Conservation (phyloP, 106 monocot species). For the Dioscorea alata region DNA sequence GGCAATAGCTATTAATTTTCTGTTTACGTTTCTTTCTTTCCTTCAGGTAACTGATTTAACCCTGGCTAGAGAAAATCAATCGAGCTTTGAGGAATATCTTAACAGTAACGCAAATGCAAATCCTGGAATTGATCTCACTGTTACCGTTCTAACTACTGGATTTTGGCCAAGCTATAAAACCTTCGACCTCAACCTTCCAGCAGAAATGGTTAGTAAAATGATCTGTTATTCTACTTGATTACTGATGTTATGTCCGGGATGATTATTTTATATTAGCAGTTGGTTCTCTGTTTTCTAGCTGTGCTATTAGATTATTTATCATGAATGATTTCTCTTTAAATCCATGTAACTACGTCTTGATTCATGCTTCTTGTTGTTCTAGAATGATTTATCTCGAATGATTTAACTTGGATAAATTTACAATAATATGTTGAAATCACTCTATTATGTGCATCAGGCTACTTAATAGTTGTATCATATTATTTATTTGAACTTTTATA, state of each 20-base stretch:
- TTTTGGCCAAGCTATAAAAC: conserved; percentile 98
- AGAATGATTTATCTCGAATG: no score
- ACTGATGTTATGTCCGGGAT: no score
- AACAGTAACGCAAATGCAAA: conserved; percentile 40
- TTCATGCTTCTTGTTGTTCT: no score
- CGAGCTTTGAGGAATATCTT: conserved; percentile 87
- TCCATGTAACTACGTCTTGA: no score
- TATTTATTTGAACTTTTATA: no score
- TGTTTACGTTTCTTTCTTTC: neutral
- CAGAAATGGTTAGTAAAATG: conserved; percentile 58
- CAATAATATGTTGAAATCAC: no score
- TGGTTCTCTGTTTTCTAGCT: no score
- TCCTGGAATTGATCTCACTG: conserved; percentile 91
- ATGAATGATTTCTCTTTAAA: no score
- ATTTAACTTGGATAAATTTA: no score
- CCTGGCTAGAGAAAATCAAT: conserved; percentile 87
- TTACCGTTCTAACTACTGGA: conserved; percentile 94
- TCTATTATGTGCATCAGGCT: neutral
- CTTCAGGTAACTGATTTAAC: conserved; percentile 89
- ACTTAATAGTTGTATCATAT: neutral
- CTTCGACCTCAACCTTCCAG: conserved; percentile 88
- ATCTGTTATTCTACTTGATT: neutral
- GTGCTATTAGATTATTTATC: no score
- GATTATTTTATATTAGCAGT: no score
- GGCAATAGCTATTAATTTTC: neutral